Evolutionary conservation across 176 grass and related monocot genomes (phyloP), one percentile per base, ranked within the genome.

Genomic region (Eleusine indica): DNA sequence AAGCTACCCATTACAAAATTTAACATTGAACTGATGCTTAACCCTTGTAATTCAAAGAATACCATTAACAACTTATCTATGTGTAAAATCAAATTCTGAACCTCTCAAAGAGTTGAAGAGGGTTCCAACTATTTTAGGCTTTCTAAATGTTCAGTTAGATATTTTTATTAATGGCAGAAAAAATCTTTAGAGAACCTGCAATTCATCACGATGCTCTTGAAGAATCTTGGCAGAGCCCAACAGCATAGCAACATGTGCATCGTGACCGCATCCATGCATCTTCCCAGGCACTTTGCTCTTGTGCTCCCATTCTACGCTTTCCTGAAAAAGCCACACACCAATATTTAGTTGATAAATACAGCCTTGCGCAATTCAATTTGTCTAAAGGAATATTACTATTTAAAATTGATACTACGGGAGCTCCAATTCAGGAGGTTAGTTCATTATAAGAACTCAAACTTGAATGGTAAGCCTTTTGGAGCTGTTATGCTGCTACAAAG

Each of bases 181-280:
- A 28, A 81, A 11, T 51, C n/a, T 37, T 69, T 49, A 70, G 61
- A 61, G 63, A 84, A 97, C 95, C 95, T 94, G 75, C 74, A 97
- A 42, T 79, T 97, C 86, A 60, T 92, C 85, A 64, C 62, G 76
- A 77, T 85, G 90, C 80, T 97, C 95, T 75, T 94, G 92, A 92
- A 97, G 92, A 89, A 97, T 89, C 84, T 86, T 97, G n/a, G 92
- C 95, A 84, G 95, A 94, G 74, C 95, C 95, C 79, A 97, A 90
- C 3, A 94, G 74, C 90, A 97, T 97, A 74, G 95, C 82, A 68
- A 88, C 75, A 84, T 97, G 92, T 52, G 90, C 88, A 92, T 97
- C 95, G 51, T 97, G 95, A 29, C 95, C 95, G 79, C 95, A 97
- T 75, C 90, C 95, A 90, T 97, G 95, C 95, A 97, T 97, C 72